phyloP scores from a whole-genome alignment of 2,329 filamentous ascomycete genomes.

The Penicillium italicum region DNA sequence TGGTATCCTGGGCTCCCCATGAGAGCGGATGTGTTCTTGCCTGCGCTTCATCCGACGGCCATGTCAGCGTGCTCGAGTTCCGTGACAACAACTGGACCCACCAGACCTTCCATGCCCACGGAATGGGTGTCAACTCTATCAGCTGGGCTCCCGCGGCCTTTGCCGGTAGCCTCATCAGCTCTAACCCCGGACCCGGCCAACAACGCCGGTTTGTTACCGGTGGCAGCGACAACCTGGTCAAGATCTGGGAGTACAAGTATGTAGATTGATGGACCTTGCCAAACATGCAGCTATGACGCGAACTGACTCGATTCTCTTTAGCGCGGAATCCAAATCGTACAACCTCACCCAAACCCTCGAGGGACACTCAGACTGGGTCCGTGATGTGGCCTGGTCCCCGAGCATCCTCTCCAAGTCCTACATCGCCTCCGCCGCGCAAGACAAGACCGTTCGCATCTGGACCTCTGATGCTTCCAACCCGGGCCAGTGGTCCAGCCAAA shows the following conservation, averaged over 20 bases:
- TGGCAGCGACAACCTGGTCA: slow-evolving; percentile 87
- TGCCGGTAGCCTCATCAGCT: slow-evolving; percentile 80
- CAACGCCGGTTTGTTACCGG: slow-evolving; percentile 88
- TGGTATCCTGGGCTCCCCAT: slow-evolving; percentile 95
- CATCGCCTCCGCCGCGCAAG: slow-evolving; percentile 91
- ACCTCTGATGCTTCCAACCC: slow-evolving; percentile 67
- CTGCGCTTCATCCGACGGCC: slow-evolving; percentile 89
- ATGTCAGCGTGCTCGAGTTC: slow-evolving; percentile 92
- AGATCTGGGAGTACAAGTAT: slow-evolving; percentile 82
- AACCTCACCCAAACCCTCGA: slow-evolving; percentile 55
- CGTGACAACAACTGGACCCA: slow-evolving; percentile 92
- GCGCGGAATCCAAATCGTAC: slow-evolving; percentile 52
- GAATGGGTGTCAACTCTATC: slow-evolving; percentile 90
- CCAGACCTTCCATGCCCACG: slow-evolving; percentile 85
- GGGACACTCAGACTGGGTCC: slow-evolving; percentile 94
- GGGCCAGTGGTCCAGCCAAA: slow-evolving; percentile 78
- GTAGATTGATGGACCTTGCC: slow-evolving; percentile 12
- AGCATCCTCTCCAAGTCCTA: slow-evolving; percentile 94
- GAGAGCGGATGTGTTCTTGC: slow-evolving; percentile 92
- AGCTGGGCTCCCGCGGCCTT: slow-evolving; percentile 86
- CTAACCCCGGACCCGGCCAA: slow-evolving; percentile 58
- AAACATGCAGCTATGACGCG: neutral
- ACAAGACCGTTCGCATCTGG: slow-evolving; percentile 98
- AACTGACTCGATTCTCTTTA: slow-evolving; percentile 22
- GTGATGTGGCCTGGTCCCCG: slow-evolving; percentile 95